These are phyloP conservation scores for Pseudotsuga menziesii DNA, from an alignment of 75 land plant species.

Conservation along the genomic window DNA sequence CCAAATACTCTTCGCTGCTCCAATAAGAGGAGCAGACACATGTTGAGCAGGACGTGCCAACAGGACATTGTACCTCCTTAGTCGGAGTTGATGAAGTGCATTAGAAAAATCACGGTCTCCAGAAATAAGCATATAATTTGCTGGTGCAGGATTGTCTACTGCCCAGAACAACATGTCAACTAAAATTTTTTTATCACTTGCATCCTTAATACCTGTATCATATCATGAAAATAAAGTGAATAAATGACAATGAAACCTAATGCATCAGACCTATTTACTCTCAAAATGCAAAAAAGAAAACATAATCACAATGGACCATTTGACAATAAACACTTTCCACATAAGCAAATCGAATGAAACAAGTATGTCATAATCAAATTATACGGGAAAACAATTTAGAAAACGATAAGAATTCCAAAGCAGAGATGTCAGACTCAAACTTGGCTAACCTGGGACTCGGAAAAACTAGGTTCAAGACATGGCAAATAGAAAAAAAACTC, in stretches of 20 bases:
- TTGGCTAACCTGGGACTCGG: too few relatives aligned
- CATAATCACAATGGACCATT: too few relatives aligned
- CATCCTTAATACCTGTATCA: conserved; percentile 65
- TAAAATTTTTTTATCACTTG: conserved; percentile 69
- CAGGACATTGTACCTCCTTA: conserved; percentile 71
- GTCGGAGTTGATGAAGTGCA: conserved; percentile 64
- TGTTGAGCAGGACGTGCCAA: conserved; percentile 55
- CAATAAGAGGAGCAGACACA: conserved; percentile 56
- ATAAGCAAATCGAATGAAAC: too few relatives aligned
- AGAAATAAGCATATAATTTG: conserved; percentile 75
- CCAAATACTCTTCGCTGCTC: conserved; percentile 80
- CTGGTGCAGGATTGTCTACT: conserved; percentile 79
- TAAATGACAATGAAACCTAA: neutral
- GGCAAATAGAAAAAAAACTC: too few relatives aligned
- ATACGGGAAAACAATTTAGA: too few relatives aligned
- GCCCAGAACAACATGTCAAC: conserved; percentile 85
- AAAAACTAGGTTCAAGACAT: too few relatives aligned
- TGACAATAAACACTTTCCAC: too few relatives aligned
- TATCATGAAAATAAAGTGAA: neutral
- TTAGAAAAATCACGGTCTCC: conserved; percentile 81
- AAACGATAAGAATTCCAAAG: too few relatives aligned
- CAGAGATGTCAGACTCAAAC: too few relatives aligned
- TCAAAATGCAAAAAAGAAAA: neutral
- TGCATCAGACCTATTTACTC: neutral
- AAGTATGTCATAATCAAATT: too few relatives aligned